phyloP scores from a whole-genome alignment of 768 basidiomycete genomes.

The Termitomyces eurrhizus region DNA sequence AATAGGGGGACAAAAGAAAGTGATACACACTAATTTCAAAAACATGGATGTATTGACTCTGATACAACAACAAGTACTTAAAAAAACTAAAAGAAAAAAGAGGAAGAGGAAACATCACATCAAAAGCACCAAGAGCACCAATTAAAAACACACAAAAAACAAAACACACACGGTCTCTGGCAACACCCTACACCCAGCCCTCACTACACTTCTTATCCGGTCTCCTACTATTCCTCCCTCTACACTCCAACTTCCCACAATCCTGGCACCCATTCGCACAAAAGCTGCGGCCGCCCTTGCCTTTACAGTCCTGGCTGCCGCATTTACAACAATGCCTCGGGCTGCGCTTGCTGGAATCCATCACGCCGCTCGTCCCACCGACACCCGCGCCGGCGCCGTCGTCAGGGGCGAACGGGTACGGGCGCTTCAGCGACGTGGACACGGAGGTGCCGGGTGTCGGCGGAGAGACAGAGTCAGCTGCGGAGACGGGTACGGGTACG shows the following conservation, averaged over 20 bases:
- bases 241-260: conserved; percentile 78
- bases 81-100: not conserved
- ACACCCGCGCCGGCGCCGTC: conserved; percentile 1
- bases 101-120: not conserved
- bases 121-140: not conserved
- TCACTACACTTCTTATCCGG: conserved; percentile 74
- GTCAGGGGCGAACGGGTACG: not conserved
- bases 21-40: too few species aligned
- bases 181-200: conserved; percentile 28
- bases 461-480: not conserved
- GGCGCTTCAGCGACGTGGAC: not conserved
- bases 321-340: conserved; percentile 81
- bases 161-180: too few species aligned
- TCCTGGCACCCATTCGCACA: conserved; percentile 77
- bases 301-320: conserved; percentile 77
- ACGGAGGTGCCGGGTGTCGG: not conserved
- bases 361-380: conserved; percentile 20
- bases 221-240: conserved; percentile 71
- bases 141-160: not conserved
- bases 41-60: not conserved
- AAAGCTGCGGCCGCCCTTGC: conserved; percentile 73
- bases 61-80: not conserved
- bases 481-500: too few species aligned
- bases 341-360: conserved; percentile 51
- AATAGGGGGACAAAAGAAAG: too few species aligned